Evolutionary conservation across 2,329 filamentous ascomycete genomes (phyloP).

Genomic region (Fusarium gaditjirri): DNA sequence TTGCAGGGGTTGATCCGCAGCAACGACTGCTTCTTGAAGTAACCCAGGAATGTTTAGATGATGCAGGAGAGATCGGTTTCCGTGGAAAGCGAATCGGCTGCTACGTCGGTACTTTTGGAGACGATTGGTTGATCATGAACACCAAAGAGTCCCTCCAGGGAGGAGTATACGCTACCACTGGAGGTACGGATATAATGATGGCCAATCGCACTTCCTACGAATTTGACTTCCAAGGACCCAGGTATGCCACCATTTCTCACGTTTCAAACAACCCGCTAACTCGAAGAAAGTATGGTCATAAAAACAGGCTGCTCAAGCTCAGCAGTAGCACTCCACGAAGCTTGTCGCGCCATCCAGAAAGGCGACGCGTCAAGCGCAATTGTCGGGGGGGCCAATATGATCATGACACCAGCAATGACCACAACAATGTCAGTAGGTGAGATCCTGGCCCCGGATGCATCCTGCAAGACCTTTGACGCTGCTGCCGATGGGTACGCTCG

Average conservation of each 20-base stretch:
- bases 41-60: not conserved
- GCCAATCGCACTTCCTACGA: conserved; percentile 12
- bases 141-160: not conserved
- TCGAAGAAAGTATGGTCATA: no score
- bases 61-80: not conserved
- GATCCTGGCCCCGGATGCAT: conserved; percentile 54
- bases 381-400: conserved; percentile 1
- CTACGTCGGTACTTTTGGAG: conserved; percentile 5
- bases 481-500: conserved; percentile 3
- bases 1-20: conserved; percentile 1
- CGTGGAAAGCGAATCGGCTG: conserved; percentile 3
- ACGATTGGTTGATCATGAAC: conserved; percentile 6
- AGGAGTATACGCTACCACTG: not conserved
- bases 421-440: conserved; percentile 8
- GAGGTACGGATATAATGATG: conserved; percentile 2
- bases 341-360: conserved; percentile 9
- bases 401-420: not conserved
- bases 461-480: conserved; percentile 22
- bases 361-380: conserved; percentile 2
- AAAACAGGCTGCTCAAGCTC: conserved; percentile 10
- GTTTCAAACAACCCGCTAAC: no score
- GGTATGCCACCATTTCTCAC: no score
- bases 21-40: conserved; percentile 1
- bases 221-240: conserved; percentile 7
- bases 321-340: conserved; percentile 15